These are phyloP conservation scores for Breynia disticha DNA, from an alignment of 441 rosid species.

Conservation along the genomic window DNA sequence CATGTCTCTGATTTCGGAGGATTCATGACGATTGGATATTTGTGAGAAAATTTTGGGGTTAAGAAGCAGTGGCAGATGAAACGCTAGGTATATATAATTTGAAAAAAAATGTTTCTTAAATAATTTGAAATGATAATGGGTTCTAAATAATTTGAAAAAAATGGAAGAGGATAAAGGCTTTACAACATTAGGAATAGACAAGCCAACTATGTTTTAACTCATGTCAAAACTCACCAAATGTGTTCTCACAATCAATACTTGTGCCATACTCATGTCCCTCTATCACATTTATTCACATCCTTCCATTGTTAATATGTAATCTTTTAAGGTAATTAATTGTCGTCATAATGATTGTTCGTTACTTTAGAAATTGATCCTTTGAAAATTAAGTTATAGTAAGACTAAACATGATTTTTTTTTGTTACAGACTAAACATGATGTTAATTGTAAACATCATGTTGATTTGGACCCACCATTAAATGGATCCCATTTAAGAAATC, in stretches of 20 bases:
- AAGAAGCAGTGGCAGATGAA: constrained; percentile 18
- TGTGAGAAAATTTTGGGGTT: constrained; percentile 11
- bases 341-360: constrained; percentile 36
- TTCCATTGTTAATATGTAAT: constrained; percentile 14
- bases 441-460: constrained; percentile 38
- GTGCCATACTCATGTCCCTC: constrained; percentile 9
- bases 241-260: constrained; percentile 9
- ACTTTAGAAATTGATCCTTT: constrained; percentile 11
- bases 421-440: too few species aligned
- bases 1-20: constrained; percentile 27
- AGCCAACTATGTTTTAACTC: constrained; percentile 28
- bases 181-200: constrained; percentile 31
- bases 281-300: constrained; percentile 10
- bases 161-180: constrained; percentile 22
- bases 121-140: too few species aligned
- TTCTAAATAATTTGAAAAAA: too few species aligned
- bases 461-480: constrained; percentile 37
- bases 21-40: constrained; percentile 12
- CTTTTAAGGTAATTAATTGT: constrained; percentile 44
- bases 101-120: too few species aligned
- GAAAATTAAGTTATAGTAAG: constrained; percentile 33
- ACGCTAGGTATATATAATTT: constrained; percentile 20
- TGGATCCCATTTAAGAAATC: constrained; percentile 27
- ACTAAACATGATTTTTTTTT: too few species aligned
- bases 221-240: constrained; percentile 25